Evolutionary conservation across 2,329 filamentous ascomycete species (phyloP), one percentile per base, ranked within the genome.

Genomic region (Pseudocercospora fijiensis): DNA sequence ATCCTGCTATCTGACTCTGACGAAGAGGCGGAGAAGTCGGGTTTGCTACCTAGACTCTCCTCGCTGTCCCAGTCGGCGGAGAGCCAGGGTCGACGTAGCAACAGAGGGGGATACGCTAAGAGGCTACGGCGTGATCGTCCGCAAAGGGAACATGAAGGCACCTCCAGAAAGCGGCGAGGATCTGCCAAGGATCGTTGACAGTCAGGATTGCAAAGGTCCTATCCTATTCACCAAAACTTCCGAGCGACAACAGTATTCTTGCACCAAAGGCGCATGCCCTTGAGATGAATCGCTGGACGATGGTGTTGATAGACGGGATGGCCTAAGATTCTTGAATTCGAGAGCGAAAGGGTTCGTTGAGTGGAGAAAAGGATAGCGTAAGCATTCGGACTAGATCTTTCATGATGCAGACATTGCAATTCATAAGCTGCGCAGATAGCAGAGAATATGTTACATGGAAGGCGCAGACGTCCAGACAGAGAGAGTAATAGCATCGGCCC

Each of bases 391-490:
- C 37, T n/a, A 41, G 11, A 37, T 52, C 49, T 24, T 24, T 52
- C 49, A 28, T 24, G 49, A n/a, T n/a, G 49, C 16, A 16, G 49
- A 27, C 24, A 49, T 53, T 53, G 49, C 24, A 13, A 27, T 53
- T 26, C 49, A 53, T 53, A 53, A 26, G 49, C 49, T 53, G 49
- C 49, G 49, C 49, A 56, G 53, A 56, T 56, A 41, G 53, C 53
- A 56, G 53, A 56, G 30, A 56, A 56, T 56, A 56, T 56, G 53
- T 56, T 37, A 53, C 51, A 53, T 30, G 13, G 51, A 30, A 28
- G 20, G 53, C 18, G 53, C 53, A 24, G 28, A 41, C 53, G 8
- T 22, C n/a, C 28, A 30, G 18, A 37, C 13, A 37, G 33, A n/a
- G 33, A 37, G 33, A 56, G 27, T 33, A 26, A 56, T 52, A 27